These are phyloP conservation scores for Nicotiana tabacum DNA, from an alignment of 257 asterid species.

Conservation along the genomic window DNA sequence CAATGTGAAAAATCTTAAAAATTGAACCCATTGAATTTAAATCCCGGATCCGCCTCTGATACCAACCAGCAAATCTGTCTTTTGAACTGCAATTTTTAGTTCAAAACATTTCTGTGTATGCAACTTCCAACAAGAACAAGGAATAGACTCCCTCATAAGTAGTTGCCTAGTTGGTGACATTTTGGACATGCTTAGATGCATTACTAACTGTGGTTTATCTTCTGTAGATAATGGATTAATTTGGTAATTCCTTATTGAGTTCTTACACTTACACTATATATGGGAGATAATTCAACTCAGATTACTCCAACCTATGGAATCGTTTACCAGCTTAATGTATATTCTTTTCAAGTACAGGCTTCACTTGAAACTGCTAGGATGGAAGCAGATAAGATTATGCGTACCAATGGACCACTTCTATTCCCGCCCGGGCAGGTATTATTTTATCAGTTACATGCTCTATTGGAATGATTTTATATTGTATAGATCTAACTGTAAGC, in stretches of 20 bases:
- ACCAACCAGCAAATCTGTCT: background rate
- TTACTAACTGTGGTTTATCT: background rate
- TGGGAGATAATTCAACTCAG: background rate
- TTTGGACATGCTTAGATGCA: background rate
- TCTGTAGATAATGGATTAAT: background rate
- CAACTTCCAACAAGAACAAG: background rate
- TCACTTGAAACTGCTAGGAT: constrained; percentile 62
- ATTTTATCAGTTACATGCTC: constrained; percentile 7
- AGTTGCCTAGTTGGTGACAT: background rate
- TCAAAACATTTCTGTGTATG: background rate
- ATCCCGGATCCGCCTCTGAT: too few relatives aligned
- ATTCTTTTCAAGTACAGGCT: constrained; percentile 31
- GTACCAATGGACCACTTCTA: constrained; percentile 80
- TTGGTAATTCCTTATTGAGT: background rate
- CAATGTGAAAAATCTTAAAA: too few relatives aligned
- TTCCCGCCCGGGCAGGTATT: constrained; percentile 92
- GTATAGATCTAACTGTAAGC: background rate
- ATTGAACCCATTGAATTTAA: too few relatives aligned
- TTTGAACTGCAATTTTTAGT: background rate
- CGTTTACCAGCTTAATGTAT: background rate
- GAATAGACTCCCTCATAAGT: background rate
- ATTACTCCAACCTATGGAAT: background rate
- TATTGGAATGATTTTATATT: background rate
- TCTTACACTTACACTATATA: background rate
- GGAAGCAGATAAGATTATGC: constrained; percentile 85